phyloP scores from a whole-genome alignment of 2,329 filamentous ascomycete genomes.

The Sarocladiaceae sp. region DNA sequence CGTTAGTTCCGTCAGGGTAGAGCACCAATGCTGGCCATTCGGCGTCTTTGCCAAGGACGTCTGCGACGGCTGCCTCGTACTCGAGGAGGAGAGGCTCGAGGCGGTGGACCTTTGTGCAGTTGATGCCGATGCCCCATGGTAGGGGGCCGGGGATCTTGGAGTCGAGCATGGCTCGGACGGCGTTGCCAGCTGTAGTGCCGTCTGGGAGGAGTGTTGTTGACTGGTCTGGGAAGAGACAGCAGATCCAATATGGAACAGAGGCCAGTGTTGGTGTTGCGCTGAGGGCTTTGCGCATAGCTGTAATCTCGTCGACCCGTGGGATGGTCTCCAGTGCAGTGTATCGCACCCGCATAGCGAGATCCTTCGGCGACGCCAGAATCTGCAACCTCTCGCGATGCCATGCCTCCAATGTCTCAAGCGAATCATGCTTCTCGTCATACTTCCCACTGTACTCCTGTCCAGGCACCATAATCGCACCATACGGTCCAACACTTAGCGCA shows the following conservation, averaged over 20 bases:
- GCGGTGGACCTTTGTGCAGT: slow-evolving; percentile 64
- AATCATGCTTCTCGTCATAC: slow-evolving; percentile 49
- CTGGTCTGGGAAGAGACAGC: slow-evolving; percentile 55
- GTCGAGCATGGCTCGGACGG: slow-evolving; percentile 34
- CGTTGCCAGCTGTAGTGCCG: slow-evolving; percentile 37
- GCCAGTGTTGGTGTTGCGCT: slow-evolving; percentile 22
- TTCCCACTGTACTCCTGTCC: slow-evolving; percentile 60
- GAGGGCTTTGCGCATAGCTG: slow-evolving; percentile 46
- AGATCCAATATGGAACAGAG: slow-evolving; percentile 53
- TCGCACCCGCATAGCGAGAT: slow-evolving; percentile 36
- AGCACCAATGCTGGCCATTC: slow-evolving; percentile 53
- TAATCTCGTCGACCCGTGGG: slow-evolving; percentile 57
- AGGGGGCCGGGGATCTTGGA: slow-evolving; percentile 16
- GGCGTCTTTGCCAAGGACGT: slow-evolving; percentile 31
- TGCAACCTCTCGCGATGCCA: slow-evolving; percentile 56
- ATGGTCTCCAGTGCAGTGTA: slow-evolving; percentile 64
- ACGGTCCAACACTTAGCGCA: slow-evolving; percentile 61
- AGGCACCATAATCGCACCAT: slow-evolving; percentile 63
- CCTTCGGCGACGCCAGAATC: slow-evolving; percentile 36
- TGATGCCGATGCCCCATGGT: slow-evolving; percentile 63
- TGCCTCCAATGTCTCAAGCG: slow-evolving; percentile 36
- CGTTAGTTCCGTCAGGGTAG: slow-evolving; percentile 67
- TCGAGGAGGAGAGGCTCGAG: slow-evolving; percentile 49
- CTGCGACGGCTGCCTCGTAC: slow-evolving; percentile 46
- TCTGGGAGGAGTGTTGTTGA: slow-evolving; percentile 43